Percentiles rank a stretch among this genome's conserved stretches.
These are phyloP conservation scores for Fusarium azukiicola DNA, from an alignment of 2,329 filamentous ascomycete species.

Conservation along the genomic window DNA sequence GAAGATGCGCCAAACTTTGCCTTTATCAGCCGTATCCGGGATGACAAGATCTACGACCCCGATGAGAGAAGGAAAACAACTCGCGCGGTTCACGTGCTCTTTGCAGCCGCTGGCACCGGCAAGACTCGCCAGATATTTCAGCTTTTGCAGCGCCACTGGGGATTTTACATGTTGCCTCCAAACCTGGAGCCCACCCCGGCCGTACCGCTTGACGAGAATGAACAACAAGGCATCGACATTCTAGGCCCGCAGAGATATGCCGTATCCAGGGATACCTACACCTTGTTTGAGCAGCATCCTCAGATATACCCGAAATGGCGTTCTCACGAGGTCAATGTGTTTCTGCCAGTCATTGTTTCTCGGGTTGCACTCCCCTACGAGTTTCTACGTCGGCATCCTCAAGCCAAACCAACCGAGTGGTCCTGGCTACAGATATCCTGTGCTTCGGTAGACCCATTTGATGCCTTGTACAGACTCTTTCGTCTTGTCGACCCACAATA, in stretches of 20 bases:
- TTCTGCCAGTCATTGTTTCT: background rate
- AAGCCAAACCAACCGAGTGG: background rate
- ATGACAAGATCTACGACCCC: background rate
- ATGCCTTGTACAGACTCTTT: constrained; percentile 23
- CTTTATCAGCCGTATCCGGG: background rate
- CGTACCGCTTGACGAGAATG: background rate
- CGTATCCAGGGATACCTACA: constrained; percentile 10
- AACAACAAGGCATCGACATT: background rate
- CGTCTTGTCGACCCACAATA: background rate
- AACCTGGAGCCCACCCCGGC: background rate
- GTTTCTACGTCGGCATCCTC: background rate
- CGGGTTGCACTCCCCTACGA: background rate
- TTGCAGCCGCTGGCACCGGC: constrained; percentile 10
- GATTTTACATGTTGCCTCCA: constrained; percentile 15
- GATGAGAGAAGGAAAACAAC: background rate
- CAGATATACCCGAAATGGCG: background rate
- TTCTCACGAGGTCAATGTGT: rapidly evolving
- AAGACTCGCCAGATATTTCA: constrained; percentile 15
- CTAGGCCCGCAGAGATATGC: background rate
- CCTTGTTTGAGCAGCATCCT: background rate
- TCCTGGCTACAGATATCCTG: constrained; percentile 22
- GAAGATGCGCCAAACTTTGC: background rate
- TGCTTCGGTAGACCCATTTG: constrained; percentile 2
- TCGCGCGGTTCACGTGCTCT: background rate
- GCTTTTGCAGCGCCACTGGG: background rate